Evolutionary conservation across 2,329 filamentous ascomycete genomes (phyloP).

Genomic region (Cladosporium sp.): DNA sequence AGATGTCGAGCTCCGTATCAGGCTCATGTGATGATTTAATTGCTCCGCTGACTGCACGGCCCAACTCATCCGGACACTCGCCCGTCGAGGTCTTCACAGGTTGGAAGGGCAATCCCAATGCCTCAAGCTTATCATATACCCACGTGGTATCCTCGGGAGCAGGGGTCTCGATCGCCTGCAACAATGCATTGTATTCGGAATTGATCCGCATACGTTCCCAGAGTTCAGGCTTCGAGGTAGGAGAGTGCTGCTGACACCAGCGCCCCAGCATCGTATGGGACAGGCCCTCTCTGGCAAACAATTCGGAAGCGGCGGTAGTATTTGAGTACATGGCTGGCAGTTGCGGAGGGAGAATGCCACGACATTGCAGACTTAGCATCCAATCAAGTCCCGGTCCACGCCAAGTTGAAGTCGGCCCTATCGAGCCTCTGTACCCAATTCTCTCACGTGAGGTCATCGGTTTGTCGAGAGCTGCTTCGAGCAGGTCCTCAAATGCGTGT

Average conservation of each 20-base stretch:
- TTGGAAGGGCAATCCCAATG: background rate
- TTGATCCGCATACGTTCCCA: background rate
- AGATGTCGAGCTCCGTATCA: background rate
- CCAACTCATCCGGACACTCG: background rate
- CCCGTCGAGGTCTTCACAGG: background rate
- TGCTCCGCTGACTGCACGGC: background rate
- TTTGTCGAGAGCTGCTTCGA: slow-evolving; percentile 47
- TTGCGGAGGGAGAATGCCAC: slow-evolving; percentile 39
- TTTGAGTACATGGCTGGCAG: background rate
- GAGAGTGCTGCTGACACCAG: background rate
- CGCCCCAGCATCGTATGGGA: background rate
- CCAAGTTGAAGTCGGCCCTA: slow-evolving; percentile 29
- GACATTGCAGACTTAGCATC: slow-evolving; percentile 41
- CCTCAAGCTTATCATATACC: background rate
- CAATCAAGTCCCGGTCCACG: slow-evolving; percentile 38
- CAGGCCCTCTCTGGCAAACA: background rate
- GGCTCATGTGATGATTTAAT: no score
- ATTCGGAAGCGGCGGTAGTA: background rate
- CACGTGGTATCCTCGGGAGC: background rate
- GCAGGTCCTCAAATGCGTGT: slow-evolving; percentile 61
- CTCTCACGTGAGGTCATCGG: slow-evolving; percentile 32
- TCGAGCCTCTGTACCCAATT: slow-evolving; percentile 26
- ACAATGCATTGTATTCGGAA: background rate
- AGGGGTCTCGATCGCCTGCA: background rate
- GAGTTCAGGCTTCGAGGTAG: background rate